phyloP scores from a whole-genome alignment of 371 early-diverging fungal species.

The Chytridium lagenaria region DNA sequence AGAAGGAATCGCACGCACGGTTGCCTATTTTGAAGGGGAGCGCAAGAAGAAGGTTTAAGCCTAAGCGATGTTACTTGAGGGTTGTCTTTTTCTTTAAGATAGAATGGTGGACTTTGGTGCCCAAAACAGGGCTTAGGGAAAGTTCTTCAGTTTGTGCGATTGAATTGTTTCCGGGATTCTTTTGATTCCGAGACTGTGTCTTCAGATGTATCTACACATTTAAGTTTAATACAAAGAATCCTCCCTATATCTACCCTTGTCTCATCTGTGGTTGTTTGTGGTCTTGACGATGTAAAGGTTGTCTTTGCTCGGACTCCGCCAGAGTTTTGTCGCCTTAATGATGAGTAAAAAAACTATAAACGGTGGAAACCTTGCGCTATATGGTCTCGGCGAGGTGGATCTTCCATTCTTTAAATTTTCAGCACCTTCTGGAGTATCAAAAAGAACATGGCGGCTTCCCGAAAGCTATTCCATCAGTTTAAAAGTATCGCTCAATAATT shows the following conservation, averaged over 20 bases:
- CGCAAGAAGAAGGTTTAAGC: background rate
- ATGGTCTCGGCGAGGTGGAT: constrained; percentile 40
- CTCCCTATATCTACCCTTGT: constrained; percentile 18
- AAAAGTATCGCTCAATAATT: no score
- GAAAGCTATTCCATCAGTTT: no score
- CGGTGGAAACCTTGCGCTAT: constrained; percentile 35
- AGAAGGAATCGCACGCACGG: constrained; percentile 66
- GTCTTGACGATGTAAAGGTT: constrained; percentile 17
- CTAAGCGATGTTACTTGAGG: background rate
- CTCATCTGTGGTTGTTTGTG: constrained; percentile 44
- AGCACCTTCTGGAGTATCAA: constrained; percentile 38
- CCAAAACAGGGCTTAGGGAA: background rate
- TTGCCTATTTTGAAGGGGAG: constrained; percentile 41
- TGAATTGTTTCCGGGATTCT: background rate
- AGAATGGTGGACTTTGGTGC: background rate
- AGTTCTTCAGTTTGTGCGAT: background rate
- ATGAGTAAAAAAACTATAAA: background rate
- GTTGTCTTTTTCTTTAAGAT: constrained; percentile 16
- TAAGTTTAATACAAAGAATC: background rate
- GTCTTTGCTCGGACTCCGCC: constrained; percentile 33
- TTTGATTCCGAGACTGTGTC: background rate
- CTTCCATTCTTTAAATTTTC: constrained; percentile 26
- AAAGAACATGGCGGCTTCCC: constrained; percentile 43
- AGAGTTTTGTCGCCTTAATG: constrained; percentile 37
- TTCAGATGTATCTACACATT: background rate